A percentile compares a stretch with the other conserved stretches of the same genome.
These are phyloP conservation scores for Saturnispora silvae DNA, from an alignment of 805 yeast genomes.

Conservation along the genomic window DNA sequence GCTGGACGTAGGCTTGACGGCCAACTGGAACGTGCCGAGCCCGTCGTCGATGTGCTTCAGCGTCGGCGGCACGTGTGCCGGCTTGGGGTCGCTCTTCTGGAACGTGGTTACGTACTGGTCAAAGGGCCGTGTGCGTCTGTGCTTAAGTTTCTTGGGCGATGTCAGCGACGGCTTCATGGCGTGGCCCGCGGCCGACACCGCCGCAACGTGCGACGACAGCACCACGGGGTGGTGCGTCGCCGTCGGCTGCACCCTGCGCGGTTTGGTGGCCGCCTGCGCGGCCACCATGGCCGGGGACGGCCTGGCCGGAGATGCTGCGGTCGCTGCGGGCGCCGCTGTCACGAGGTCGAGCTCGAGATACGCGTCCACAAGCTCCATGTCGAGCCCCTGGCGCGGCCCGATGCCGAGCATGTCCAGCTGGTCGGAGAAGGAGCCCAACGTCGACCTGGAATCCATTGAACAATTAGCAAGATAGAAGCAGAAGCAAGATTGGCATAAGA, in stretches of 20 bases:
- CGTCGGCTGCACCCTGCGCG: background rate
- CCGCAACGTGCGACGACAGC: background rate
- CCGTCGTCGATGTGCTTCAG: constrained; percentile 24
- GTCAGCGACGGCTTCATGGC: background rate
- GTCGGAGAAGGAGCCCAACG: background rate
- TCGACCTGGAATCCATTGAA: background rate
- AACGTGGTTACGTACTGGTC: constrained; percentile 24
- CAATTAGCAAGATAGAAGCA: background rate
- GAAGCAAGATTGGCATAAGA: background rate
- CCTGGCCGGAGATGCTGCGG: background rate
- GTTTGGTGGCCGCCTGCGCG: constrained; percentile 4
- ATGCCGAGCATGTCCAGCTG: too few species aligned
- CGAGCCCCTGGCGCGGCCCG: background rate
- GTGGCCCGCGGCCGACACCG: constrained; percentile 5
- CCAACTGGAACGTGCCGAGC: constrained; percentile 25
- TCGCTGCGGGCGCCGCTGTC: background rate
- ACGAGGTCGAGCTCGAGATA: background rate
- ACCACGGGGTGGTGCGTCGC: background rate
- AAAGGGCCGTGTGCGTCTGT: constrained; percentile 9
- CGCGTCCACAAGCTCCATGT: background rate
- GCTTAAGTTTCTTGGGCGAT: background rate
- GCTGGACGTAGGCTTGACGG: too few species aligned
- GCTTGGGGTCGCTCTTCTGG: constrained; percentile 21
- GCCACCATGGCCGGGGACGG: constrained; percentile 2
- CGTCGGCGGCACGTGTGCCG: constrained; percentile 19